These are phyloP conservation scores for Actinomortierella ambigua DNA, from an alignment of 371 early-diverging fungal genomes.

Conservation along the genomic window DNA sequence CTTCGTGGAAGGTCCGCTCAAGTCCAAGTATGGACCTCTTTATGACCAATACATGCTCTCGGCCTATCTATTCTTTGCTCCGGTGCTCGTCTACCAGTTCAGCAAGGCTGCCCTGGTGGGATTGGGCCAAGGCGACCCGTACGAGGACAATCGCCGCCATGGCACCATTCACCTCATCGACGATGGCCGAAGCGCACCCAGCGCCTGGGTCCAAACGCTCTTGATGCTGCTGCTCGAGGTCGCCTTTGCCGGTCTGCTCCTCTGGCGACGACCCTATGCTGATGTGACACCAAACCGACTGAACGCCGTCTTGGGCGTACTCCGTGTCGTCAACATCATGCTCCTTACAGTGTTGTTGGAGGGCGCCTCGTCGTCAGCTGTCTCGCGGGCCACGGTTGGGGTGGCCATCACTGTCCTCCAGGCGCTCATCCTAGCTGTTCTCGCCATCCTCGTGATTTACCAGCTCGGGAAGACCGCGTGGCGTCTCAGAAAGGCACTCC, in stretches of 20 bases:
- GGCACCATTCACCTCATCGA: neutral
- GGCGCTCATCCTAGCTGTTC: constrained; percentile 24
- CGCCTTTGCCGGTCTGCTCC: constrained; percentile 14
- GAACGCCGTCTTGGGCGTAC: constrained; percentile 21
- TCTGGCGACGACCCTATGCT: constrained; percentile 41
- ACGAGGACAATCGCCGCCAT: neutral
- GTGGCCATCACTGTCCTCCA: constrained; percentile 24
- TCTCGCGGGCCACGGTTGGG: constrained; percentile 23
- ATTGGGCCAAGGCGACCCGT: constrained; percentile 10
- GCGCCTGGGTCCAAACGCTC: constrained; percentile 28
- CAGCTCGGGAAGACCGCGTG: constrained; percentile 23
- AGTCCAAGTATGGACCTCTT: constrained; percentile 39
- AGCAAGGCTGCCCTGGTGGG: constrained; percentile 41
- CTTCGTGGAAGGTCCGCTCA: constrained; percentile 36
- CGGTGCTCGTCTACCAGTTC: constrained; percentile 28
- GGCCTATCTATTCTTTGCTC: constrained; percentile 46
- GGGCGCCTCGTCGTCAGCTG: constrained; percentile 9
- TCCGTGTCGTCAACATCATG: constrained; percentile 28
- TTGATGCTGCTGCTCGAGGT: constrained; percentile 27
- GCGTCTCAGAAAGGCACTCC: constrained; percentile 8
- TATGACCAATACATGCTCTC: constrained; percentile 44
- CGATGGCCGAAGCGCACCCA: constrained; percentile 10
- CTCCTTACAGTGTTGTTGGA: constrained; percentile 33
- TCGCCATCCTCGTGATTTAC: constrained; percentile 17
- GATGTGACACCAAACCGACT: constrained; percentile 23